Percentiles rank a stretch among this genome's conserved stretches.
Conservation (phyloP, 2,329 filamentous ascomycete genomes). For the Xylaria sp. region DNA sequence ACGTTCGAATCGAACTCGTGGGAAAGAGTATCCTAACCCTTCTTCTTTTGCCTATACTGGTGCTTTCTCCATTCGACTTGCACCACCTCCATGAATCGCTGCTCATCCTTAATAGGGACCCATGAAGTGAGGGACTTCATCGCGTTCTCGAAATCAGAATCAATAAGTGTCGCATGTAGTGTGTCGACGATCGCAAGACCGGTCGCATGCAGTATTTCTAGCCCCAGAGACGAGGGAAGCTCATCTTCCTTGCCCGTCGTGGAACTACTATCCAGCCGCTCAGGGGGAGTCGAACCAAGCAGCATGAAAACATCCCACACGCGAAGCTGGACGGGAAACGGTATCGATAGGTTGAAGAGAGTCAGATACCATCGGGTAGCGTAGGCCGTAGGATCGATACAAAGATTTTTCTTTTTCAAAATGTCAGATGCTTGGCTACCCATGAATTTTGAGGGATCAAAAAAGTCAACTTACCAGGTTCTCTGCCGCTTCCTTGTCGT, state of each 20-base stretch:
- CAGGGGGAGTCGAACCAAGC: conserved; percentile 68
- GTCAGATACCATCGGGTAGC: conserved; percentile 97
- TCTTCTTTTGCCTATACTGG: conserved; percentile 42
- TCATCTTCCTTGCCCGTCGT: conserved; percentile 26
- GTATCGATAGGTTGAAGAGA: conserved; percentile 93
- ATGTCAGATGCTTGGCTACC: conserved; percentile 6
- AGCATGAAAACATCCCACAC: conserved; percentile 99
- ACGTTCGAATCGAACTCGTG: background rate
- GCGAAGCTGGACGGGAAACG: conserved; percentile 86
- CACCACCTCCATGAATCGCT: conserved; percentile 85
- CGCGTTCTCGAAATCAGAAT: conserved; percentile 92
- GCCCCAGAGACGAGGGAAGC: conserved; percentile 49
- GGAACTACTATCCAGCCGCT: conserved; percentile 16
- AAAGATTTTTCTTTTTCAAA: conserved; percentile 58
- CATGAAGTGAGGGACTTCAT: conserved; percentile 97
- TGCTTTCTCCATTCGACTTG: conserved; percentile 77
- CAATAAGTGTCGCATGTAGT: conserved; percentile 78
- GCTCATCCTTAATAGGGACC: conserved; percentile 90
- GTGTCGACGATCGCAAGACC: conserved; percentile 87
- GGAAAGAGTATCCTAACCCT: conserved; percentile 26
- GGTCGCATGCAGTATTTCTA: conserved; percentile 86
- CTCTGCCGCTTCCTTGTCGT: conserved; percentile 67
- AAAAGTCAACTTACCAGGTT: conserved; percentile 62
- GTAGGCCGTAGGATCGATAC: conserved; percentile 84
- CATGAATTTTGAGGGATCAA: background rate